These are phyloP conservation scores for Mollisia scopiformis DNA, from an alignment of 2,329 filamentous ascomycete species.

Conservation along the genomic window DNA sequence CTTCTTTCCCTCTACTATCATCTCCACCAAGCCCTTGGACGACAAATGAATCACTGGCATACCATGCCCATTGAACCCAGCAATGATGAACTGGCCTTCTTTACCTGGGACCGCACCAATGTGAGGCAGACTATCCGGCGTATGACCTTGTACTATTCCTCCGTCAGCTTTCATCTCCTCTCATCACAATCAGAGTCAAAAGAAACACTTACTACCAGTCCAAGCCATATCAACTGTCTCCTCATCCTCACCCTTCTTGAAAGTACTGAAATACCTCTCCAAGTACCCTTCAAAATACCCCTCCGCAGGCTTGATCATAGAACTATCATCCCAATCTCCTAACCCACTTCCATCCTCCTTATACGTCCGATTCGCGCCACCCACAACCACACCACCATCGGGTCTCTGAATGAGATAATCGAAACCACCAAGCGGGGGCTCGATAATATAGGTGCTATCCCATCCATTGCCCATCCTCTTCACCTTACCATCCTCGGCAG, in stretches of 20 bases:
- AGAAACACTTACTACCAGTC: conserved; percentile 21
- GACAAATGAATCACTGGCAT: conserved; percentile 50
- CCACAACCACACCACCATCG: conserved; percentile 39
- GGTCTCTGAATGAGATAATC: conserved; percentile 35
- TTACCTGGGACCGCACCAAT: background rate
- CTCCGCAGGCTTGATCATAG: conserved; percentile 42
- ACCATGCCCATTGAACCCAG: background rate
- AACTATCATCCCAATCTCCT: conserved; percentile 49
- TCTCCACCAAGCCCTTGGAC: conserved; percentile 44
- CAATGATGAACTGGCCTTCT: background rate
- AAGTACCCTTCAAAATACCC: conserved; percentile 53
- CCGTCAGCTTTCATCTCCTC: background rate
- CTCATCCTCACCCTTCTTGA: conserved; percentile 43
- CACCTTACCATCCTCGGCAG: background rate
- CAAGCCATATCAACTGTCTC: conserved; percentile 38
- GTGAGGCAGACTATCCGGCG: background rate
- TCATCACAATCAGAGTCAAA: background rate
- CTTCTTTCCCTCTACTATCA: conserved; percentile 37
- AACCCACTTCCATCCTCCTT: conserved; percentile 35
- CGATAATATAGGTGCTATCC: conserved; percentile 7
- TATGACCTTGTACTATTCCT: background rate
- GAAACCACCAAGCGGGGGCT: background rate
- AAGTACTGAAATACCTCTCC: conserved; percentile 50
- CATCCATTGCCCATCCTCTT: background rate
- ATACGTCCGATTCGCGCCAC: conserved; percentile 44